Evolutionary conservation across 2,329 filamentous ascomycete genomes (phyloP), one percentile per base, ranked within the genome.

Genomic region (Colletotrichum lupini): DNA sequence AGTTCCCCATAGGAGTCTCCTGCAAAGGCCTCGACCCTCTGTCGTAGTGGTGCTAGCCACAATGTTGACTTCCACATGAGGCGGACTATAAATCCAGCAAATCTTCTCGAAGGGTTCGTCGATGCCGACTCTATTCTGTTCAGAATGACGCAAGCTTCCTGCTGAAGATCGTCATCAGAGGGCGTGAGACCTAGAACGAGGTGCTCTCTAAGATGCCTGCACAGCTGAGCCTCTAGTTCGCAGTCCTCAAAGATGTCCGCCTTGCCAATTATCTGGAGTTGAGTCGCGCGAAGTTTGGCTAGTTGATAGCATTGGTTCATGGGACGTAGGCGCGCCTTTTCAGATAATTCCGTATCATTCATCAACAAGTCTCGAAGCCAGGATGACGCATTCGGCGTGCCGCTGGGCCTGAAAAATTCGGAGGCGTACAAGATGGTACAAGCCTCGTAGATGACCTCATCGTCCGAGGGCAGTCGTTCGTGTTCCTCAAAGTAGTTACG

Each of bases 371-470:
- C 79, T 0, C 77, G 74, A 0, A 81, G 53, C 80, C 80, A 81
- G 0, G 79, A 81, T 0, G 42, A n/a, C 0, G 66, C 55, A 4
- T 67, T 46, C 1, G 24, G 30, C 5, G 26, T 22, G 12, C 64
- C 55, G 11, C 30, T 52, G 3, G 60, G 37, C 2, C 68, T 66
- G 5, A 71, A 63, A 5, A 78, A 70, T 4, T 81, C 78, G 0
- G 79, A 77, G 0, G 78, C 79, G 7, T 80, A 78, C 3, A 81
- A 77, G 8, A 81, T 75, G 5, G 75, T 77, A n/a, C 79, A 80
- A 1, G 76, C 76, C 35, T 80, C 79, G 0, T 76, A 67, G 4
- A 79, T 77, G 0, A 81, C 67, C 2, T 68, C 74, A 0, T 78
- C 68, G 0, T 77, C 66, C 2, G 68, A 74, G 0, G 80, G 80